A percentile compares a stretch with the other conserved stretches of the same genome.
These are phyloP conservation scores for Wickerhamomyces hampshirensis DNA, from an alignment of 805 yeast genomes.

Conservation along the genomic window DNA sequence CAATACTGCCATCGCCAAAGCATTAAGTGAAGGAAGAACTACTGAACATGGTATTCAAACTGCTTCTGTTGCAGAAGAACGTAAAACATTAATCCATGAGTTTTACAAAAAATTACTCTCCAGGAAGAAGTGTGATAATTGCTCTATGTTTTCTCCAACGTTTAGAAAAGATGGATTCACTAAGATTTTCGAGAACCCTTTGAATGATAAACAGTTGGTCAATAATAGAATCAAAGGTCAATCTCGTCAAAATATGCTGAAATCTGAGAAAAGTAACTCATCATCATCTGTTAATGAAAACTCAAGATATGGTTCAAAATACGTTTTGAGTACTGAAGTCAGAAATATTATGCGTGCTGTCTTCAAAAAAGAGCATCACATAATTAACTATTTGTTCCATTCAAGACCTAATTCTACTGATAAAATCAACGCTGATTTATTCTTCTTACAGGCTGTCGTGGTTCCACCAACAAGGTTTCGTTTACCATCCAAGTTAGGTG, in stretches of 20 bases:
- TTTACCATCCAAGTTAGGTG: slow-evolving; percentile 95
- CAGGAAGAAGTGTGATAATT: slow-evolving; percentile 89
- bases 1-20: slow-evolving; percentile 61
- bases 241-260: slow-evolving; percentile 66
- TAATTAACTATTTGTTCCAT: slow-evolving; percentile 73
- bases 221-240: slow-evolving; percentile 83
- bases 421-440: slow-evolving; percentile 65
- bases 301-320: slow-evolving; percentile 70
- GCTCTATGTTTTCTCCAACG: slow-evolving; percentile 92
- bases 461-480: slow-evolving; percentile 98
- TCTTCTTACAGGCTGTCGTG: slow-evolving; percentile 80
- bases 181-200: slow-evolving; percentile 84
- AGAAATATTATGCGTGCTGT: slow-evolving; percentile 71
- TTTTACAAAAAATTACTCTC: slow-evolving; percentile 68
- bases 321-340: slow-evolving; percentile 83
- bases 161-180: slow-evolving; percentile 93
- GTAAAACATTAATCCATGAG: slow-evolving; percentile 68
- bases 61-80: slow-evolving; percentile 81
- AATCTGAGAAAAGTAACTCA: slow-evolving; percentile 22
- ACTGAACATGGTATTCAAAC: slow-evolving; percentile 66
- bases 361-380: slow-evolving; percentile 65
- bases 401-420: slow-evolving; percentile 60
- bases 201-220: slow-evolving; percentile 74
- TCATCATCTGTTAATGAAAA: slow-evolving; percentile 11
- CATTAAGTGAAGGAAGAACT: slow-evolving; percentile 72